A percentile compares a stretch with the other conserved stretches of the same genome.
Conservation (phyloP, 2,329 filamentous ascomycete genomes). For the Fusarium sp. region DNA sequence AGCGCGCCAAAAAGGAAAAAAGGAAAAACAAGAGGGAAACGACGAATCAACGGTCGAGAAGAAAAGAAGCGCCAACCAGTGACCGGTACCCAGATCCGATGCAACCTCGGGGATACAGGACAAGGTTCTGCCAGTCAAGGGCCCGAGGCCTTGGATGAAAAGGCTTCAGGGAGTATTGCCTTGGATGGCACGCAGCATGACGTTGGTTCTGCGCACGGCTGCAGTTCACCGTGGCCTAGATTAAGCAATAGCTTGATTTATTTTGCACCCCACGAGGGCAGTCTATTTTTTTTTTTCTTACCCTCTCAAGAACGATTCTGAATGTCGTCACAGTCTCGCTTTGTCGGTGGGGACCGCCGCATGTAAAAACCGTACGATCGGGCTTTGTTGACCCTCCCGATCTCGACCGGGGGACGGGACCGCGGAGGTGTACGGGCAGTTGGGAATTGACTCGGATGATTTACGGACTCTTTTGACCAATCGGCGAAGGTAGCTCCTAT, state of each 20-base stretch:
- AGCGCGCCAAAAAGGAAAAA: neutral
- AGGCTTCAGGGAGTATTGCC: constrained; percentile 2
- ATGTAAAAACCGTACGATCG: constrained; percentile 26
- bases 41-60: constrained; percentile 26
- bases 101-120: constrained; percentile 16
- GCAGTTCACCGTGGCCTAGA: constrained; percentile 17
- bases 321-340: constrained; percentile 28
- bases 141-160: constrained; percentile 11
- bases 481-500: neutral
- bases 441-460: constrained; percentile 16
- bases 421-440: constrained; percentile 5
- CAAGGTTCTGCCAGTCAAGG: constrained; percentile 15
- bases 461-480: constrained; percentile 1
- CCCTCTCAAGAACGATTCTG: neutral
- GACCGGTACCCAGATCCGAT: constrained; percentile 26
- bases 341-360: constrained; percentile 20
- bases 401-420: constrained; percentile 9
- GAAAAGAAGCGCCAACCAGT: constrained; percentile 12
- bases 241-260: constrained; percentile 17
- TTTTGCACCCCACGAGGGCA: neutral
- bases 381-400: constrained; percentile 22
- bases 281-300: neutral
- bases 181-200: constrained; percentile 30
- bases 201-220: constrained; percentile 30
- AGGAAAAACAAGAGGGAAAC: constrained; percentile 11